Percentiles rank a stretch among this genome's conserved stretches.
These are phyloP conservation scores for Rosa lucieae DNA, from an alignment of 306 rosid genomes.

Conservation along the genomic window DNA sequence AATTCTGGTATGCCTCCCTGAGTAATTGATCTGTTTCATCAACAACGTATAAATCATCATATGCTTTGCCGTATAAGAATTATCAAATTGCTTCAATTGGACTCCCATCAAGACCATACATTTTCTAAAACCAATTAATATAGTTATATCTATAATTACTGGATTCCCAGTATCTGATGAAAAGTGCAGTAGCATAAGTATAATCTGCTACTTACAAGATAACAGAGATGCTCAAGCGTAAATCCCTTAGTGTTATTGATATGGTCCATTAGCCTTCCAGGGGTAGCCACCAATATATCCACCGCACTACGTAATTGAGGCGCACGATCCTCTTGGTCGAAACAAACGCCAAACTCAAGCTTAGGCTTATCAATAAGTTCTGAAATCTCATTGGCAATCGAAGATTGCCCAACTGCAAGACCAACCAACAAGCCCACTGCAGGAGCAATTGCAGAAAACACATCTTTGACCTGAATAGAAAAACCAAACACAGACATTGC, in stretches of 20 bases:
- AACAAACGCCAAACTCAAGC: constrained; percentile 54
- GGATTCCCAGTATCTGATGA: background rate
- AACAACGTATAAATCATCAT: constrained; percentile 67
- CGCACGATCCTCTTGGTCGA: constrained; percentile 46
- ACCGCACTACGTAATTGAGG: constrained; percentile 55
- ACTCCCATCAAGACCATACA: background rate
- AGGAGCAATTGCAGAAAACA: constrained; percentile 66
- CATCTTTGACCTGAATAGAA: constrained; percentile 54
- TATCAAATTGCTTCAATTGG: background rate
- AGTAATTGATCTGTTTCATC: constrained; percentile 92
- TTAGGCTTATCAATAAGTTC: constrained; percentile 54
- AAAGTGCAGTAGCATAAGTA: background rate
- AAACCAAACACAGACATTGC: background rate
- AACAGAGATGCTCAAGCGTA: constrained; percentile 85
- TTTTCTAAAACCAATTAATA: background rate
- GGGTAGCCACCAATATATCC: constrained; percentile 90
- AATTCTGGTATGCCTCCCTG: constrained; percentile 88
- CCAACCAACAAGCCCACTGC: constrained; percentile 82
- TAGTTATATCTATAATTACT: background rate
- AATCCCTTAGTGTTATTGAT: constrained; percentile 73
- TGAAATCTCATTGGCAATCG: constrained; percentile 71
- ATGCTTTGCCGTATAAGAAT: constrained; percentile 4
- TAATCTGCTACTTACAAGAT: constrained; percentile 65
- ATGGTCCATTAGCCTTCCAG: constrained; percentile 92
- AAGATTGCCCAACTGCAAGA: constrained; percentile 83